A percentile compares a stretch with the other conserved stretches of the same genome.
phyloP scores from a whole-genome alignment of 106 monocot genomes.

The Triglochin maritima region DNA sequence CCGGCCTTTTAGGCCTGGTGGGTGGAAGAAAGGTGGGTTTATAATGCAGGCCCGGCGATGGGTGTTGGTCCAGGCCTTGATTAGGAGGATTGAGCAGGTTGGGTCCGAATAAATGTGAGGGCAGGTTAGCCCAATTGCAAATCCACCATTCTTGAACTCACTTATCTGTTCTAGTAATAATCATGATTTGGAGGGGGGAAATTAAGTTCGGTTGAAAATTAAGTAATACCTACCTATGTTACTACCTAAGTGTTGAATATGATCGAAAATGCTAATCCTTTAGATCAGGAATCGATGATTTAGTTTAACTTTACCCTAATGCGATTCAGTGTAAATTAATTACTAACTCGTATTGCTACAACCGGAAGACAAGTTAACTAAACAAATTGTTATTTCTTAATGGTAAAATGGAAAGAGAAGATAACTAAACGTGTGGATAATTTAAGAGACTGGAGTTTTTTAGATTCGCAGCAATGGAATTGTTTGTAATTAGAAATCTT shows the following conservation, averaged over 20 bases:
- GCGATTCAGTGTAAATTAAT: neutral
- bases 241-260: too few relatives aligned
- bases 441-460: neutral
- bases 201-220: too few relatives aligned
- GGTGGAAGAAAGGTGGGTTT: conserved; percentile 83
- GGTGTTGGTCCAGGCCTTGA: conserved; percentile 59
- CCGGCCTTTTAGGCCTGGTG: conserved; percentile 44
- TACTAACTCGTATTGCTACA: too few relatives aligned
- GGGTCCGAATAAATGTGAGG: conserved; percentile 73
- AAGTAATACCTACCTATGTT: too few relatives aligned
- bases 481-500: too few relatives aligned
- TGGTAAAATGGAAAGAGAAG: neutral
- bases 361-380: neutral
- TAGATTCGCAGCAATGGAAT: too few relatives aligned
- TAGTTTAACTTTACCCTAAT: too few relatives aligned
- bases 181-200: neutral
- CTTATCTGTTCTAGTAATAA: conserved; percentile 35
- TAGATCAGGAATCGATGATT: too few relatives aligned
- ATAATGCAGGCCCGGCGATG: conserved; percentile 58
- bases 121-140: conserved; percentile 69
- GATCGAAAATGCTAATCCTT: neutral
- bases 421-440: neutral
- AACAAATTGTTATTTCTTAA: neutral
- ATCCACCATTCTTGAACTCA: conserved; percentile 48
- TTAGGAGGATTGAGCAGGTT: conserved; percentile 40